Conservation (phyloP, 768 basidiomycete genomes). For the Galerina sulciceps region DNA sequence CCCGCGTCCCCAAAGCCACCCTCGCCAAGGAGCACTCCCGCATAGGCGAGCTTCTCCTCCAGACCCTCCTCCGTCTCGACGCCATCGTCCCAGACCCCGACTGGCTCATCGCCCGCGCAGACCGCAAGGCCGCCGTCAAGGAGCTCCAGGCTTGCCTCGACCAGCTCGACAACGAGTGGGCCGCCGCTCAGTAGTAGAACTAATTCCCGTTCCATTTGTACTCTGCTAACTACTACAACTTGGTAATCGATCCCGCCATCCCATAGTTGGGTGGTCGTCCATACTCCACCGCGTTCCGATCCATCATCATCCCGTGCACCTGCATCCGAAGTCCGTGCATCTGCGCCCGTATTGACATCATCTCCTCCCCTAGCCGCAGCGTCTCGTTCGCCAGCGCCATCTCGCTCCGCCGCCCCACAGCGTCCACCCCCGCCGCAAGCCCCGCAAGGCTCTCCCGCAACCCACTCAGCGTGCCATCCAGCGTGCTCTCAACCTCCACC, state of each 20-base stretch:
- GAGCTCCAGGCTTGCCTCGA: slow-evolving; percentile 86
- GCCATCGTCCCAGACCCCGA: slow-evolving; percentile 73
- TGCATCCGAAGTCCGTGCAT: slow-evolving; percentile 83
- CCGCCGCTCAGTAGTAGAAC: slow-evolving; percentile 16
- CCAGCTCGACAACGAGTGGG: slow-evolving; percentile 75
- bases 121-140: slow-evolving; percentile 86
- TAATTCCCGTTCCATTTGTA: slow-evolving; percentile 4
- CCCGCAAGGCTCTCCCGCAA: slow-evolving; percentile 66
- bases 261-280: slow-evolving; percentile 23
- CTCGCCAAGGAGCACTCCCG: slow-evolving; percentile 50
- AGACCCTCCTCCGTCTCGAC: slow-evolving; percentile 87
- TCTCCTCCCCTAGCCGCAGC: slow-evolving; percentile 73
- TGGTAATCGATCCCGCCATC: slow-evolving; percentile 31
- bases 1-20: slow-evolving; percentile 15
- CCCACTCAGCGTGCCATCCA: slow-evolving; percentile 64
- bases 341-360: slow-evolving; percentile 67
- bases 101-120: slow-evolving; percentile 79
- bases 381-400: slow-evolving; percentile 74
- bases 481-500: slow-evolving; percentile 55
- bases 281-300: slow-evolving; percentile 63
- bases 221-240: slow-evolving; percentile 27
- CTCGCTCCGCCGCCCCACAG: slow-evolving; percentile 61
- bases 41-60: slow-evolving; percentile 82
- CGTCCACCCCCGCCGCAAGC: slow-evolving; percentile 56
- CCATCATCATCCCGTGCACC: slow-evolving; percentile 81